These are phyloP conservation scores for Picocystis sp. DNA, from an alignment of 163 green algal species.

Conservation along the genomic window DNA sequence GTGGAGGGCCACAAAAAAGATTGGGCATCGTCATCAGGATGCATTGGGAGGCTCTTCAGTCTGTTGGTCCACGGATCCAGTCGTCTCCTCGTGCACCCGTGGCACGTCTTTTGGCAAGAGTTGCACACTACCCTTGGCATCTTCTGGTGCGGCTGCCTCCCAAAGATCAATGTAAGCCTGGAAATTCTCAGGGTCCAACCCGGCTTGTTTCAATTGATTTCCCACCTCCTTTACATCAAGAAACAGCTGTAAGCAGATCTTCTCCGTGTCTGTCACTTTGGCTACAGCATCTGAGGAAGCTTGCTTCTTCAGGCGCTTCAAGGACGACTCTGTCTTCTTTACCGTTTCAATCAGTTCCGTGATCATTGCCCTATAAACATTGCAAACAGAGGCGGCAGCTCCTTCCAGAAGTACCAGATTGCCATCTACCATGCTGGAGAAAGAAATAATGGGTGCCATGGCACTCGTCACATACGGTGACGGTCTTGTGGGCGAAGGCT, in stretches of 20 bases:
- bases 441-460: slow-evolving; percentile 13
- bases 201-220: too few species aligned
- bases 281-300: slow-evolving; percentile 14
- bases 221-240: slow-evolving; percentile 43
- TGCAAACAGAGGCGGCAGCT: slow-evolving; percentile 15
- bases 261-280: slow-evolving; percentile 58
- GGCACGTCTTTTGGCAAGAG: too few species aligned
- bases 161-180: too few species aligned
- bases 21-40: too few species aligned
- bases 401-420: neutral
- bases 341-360: slow-evolving; percentile 59
- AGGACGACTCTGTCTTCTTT: slow-evolving; percentile 63
- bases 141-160: too few species aligned
- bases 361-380: slow-evolving; percentile 27
- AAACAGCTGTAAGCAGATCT: slow-evolving; percentile 73
- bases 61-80: too few species aligned
- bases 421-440: neutral
- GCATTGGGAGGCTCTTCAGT: too few species aligned
- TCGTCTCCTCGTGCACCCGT: too few species aligned
- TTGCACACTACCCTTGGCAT: too few species aligned
- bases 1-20: too few species aligned
- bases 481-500: slow-evolving; percentile 43
- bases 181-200: too few species aligned
- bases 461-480: slow-evolving; percentile 56
- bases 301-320: slow-evolving; percentile 68